Evolutionary conservation across 164 flowering plant genomes (phyloP), one percentile per base, ranked within the genome.

Genomic region (Chimonanthus salicifolius): DNA sequence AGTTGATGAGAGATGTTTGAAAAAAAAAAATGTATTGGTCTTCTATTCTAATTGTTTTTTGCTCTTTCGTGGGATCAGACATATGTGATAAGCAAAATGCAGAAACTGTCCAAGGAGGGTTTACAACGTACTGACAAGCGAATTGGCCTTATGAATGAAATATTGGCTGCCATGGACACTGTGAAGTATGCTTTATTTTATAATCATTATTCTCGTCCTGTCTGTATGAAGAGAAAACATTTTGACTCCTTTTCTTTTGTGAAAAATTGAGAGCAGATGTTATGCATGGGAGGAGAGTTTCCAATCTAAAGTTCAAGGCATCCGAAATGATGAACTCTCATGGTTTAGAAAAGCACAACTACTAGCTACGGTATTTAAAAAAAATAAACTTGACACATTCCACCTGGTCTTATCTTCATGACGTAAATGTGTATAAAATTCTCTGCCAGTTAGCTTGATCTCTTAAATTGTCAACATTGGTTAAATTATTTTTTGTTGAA

Each of bases 211-310:
- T 71, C 67, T 62, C 67, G 47, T 20, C 62, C 46, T 62, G 60
- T 2, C 62, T 18, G 18, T 18, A 62, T 62, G 74, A 20, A 62
- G 51, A 62, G 43, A 62, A 54, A 54, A 50, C n/a, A 44, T 68
- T 75, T 8, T 75, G 68, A 72, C 15, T 76, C 46, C 8, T 3
- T 77, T 48, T 73, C 4, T 49, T 51, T 11, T 71, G 33, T 33
- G 0, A 33, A 33, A 18, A 71, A 80, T 83, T 75, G 46, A 2
- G 44, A 58, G 20, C 87, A 96, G 99, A 81, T 96, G 95, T 76
- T 96, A 96, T 82, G 99, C 97, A 68, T 96, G 99, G 99, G 99
- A 96, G 83, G 81, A 74, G 65, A 96, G 98, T 78, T 96, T 96
- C 82, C 87, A 91, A 49, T 72, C 85, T 44, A 96, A 96, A 84